Percentiles rank a stretch among this genome's conserved stretches.
Evolutionary conservation across 164 flowering plant genomes (phyloP).

Genomic region (Magnolia sinica): DNA sequence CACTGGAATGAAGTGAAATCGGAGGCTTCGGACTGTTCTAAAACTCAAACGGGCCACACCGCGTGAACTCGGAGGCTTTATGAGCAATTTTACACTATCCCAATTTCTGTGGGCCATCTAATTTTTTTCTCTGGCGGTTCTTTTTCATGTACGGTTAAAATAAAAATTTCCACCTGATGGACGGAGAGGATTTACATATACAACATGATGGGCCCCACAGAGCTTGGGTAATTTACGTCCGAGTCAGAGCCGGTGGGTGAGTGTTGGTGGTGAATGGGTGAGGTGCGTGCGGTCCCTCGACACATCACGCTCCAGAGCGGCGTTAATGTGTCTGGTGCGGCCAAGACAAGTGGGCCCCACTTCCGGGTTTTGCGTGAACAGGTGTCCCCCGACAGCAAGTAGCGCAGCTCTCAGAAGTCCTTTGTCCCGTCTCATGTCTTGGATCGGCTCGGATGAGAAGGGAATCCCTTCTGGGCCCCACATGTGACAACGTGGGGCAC

Average conservation of each 20-base stretch:
- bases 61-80: not conserved
- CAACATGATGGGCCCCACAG: too few species aligned
- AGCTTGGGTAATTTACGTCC: too few species aligned
- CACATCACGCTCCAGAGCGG: not conserved
- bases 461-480: not conserved
- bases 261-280: not conserved
- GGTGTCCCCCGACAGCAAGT: not conserved
- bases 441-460: not conserved
- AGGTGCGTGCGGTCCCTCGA: not conserved
- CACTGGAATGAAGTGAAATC: not conserved
- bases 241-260: too few species aligned
- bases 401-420: not conserved
- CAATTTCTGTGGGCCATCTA: too few species aligned
- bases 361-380: not conserved
- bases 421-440: slow-evolving; percentile 2
- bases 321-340: slow-evolving; percentile 6
- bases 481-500: not conserved
- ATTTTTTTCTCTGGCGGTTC: too few species aligned
- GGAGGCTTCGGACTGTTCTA: not conserved
- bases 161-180: too few species aligned
- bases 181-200: too few species aligned
- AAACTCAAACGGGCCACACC: too few species aligned
- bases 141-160: too few species aligned
- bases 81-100: too few species aligned
- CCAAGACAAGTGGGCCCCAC: slow-evolving; percentile 6